These are phyloP conservation scores for Pichia californica DNA, from an alignment of 805 yeast genomes.

Conservation along the genomic window DNA sequence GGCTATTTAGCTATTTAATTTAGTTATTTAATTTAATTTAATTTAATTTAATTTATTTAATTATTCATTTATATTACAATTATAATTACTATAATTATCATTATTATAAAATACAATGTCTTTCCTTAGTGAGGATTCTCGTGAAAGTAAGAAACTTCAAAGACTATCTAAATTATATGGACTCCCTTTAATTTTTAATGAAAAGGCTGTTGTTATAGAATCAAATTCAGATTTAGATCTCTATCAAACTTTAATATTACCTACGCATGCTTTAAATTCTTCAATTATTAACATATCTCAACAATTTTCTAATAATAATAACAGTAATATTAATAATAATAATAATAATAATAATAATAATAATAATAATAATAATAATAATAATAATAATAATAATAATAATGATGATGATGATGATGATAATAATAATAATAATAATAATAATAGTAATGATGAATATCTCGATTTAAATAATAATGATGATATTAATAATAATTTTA, in stretches of 20 bases:
- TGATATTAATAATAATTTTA: too few relatives aligned
- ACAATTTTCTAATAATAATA: conserved; percentile 15
- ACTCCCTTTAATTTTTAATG: conserved; percentile 16
- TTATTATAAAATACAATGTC: not conserved
- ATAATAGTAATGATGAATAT: not conserved
- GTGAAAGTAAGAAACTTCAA: conserved; percentile 16
- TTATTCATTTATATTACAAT: too few relatives aligned
- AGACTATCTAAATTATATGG: conserved; percentile 19
- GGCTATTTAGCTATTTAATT: too few relatives aligned
- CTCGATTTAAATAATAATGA: too few relatives aligned
- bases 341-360: too few relatives aligned
- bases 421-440: not conserved
- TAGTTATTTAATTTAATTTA: too few relatives aligned
- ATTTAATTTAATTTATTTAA: too few relatives aligned
- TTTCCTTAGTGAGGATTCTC: not conserved
- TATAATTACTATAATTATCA: too few relatives aligned
- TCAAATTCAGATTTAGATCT: conserved; percentile 17
- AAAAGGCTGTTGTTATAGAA: conserved; percentile 13
- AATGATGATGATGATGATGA: not conserved
- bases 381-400: not conserved
- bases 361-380: not conserved
- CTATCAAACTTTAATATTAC: conserved; percentile 21
- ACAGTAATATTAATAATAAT: not conserved
- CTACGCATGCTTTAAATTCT: too few relatives aligned
- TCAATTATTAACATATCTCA: too few relatives aligned